Conservation (phyloP, 345 rosid genomes). For the Ceriops decandra region DNA sequence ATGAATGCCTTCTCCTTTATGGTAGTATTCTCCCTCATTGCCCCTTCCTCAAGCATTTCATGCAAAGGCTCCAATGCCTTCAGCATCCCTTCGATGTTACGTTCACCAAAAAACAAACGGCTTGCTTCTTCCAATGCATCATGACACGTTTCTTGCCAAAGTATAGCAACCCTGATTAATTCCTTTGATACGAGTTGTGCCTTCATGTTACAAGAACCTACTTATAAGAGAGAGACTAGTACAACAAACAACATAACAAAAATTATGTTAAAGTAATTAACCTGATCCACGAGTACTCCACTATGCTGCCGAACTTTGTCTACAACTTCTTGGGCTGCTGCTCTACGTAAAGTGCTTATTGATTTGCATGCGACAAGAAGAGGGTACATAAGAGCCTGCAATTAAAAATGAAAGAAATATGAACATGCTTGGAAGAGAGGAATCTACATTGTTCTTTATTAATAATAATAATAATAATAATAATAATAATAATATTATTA, state of each 20-base stretch:
- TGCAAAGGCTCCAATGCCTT: constrained; percentile 93
- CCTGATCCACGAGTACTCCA: constrained; percentile 94
- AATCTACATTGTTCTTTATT: too few relatives aligned
- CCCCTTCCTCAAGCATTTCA: constrained; percentile 89
- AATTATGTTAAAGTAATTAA: constrained; percentile 23
- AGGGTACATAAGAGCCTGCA: constrained; percentile 98
- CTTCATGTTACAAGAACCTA: constrained; percentile 35
- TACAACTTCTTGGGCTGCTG: constrained; percentile 97
- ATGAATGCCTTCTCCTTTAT: constrained; percentile 91
- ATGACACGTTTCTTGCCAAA: constrained; percentile 99
- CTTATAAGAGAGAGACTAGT: constrained; percentile 4
- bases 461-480: too few relatives aligned
- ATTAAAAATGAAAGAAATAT: constrained; percentile 2
- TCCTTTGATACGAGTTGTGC: constrained; percentile 94
- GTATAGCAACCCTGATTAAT: constrained; percentile 93
- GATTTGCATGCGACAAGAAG: constrained; percentile 99
- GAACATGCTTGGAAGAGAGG: background rate
- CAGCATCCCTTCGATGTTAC: constrained; percentile 93
- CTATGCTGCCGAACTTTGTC: constrained; percentile 96
- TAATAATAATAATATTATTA: too few relatives aligned
- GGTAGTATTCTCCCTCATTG: constrained; percentile 57
- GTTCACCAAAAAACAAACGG: constrained; percentile 96
- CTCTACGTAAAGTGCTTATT: constrained; percentile 84
- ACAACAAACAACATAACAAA: background rate
- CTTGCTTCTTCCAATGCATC: constrained; percentile 99